A percentile compares a stretch with the other conserved stretches of the same genome.
Evolutionary conservation across 2,329 filamentous ascomycete species (phyloP).

Genomic region (Alternaria postmessia): DNA sequence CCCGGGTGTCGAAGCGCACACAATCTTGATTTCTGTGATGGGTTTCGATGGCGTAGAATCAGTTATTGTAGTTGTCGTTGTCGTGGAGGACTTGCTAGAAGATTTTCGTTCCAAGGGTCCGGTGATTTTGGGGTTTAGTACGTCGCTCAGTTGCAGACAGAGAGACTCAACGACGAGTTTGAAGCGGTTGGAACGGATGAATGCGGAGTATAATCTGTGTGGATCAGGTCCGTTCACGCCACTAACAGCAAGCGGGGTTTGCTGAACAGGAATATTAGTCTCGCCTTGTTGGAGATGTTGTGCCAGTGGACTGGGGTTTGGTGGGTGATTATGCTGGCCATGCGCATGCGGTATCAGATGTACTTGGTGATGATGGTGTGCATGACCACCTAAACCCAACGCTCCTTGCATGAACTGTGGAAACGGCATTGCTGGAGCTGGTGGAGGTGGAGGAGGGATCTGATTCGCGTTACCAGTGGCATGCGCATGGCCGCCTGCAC

Average conservation of each 20-base stretch:
- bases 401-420: constrained; percentile 31
- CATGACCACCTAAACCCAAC: constrained; percentile 5
- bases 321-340: constrained; percentile 16
- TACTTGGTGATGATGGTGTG: constrained; percentile 7
- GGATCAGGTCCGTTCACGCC: background rate
- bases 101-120: background rate
- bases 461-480: constrained; percentile 8
- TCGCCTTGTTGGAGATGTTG: constrained; percentile 19
- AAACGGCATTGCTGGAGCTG: constrained; percentile 32
- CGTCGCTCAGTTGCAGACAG: constrained; percentile 44
- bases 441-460: constrained; percentile 25
- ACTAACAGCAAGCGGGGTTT: background rate
- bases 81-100: background rate
- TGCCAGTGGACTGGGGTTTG: constrained; percentile 23
- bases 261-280: background rate
- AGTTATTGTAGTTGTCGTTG: background rate
- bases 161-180: constrained; percentile 47
- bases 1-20: constrained; percentile 46
- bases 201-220: constrained; percentile 35
- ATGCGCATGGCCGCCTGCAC: constrained; percentile 9
- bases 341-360: constrained; percentile 18
- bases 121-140: constrained; percentile 12
- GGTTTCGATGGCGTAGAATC: background rate
- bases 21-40: constrained; percentile 43
- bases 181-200: constrained; percentile 49